phyloP scores from a whole-genome alignment of 371 early-diverging fungal species.

The Mortierella sp. region DNA sequence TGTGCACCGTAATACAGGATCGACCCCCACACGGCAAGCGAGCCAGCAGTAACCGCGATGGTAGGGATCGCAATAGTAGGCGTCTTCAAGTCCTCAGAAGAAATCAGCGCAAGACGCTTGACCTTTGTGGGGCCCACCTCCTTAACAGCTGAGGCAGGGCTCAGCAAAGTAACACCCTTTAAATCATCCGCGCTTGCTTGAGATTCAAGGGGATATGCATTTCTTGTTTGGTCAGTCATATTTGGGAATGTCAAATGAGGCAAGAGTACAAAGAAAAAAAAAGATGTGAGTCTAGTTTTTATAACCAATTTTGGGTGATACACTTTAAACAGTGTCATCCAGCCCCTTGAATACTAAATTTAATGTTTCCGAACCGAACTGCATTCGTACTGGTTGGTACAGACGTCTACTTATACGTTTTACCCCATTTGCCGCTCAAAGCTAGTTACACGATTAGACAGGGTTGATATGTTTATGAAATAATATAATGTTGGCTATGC shows the following conservation, averaged over 20 bases:
- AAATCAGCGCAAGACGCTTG: slow-evolving; percentile 46
- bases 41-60: slow-evolving; percentile 36
- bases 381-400: too few relatives aligned
- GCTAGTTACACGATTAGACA: too few relatives aligned
- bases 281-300: too few relatives aligned
- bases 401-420: too few relatives aligned
- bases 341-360: too few relatives aligned
- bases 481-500: not conserved
- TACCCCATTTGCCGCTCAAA: too few relatives aligned
- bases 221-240: too few relatives aligned
- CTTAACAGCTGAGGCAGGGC: not conserved
- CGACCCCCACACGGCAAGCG: slow-evolving; percentile 33
- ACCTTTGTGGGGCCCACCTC: slow-evolving; percentile 13
- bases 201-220: not conserved
- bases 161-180: not conserved
- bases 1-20: slow-evolving; percentile 48
- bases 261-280: too few relatives aligned
- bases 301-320: too few relatives aligned
- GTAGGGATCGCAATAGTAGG: slow-evolving; percentile 46
- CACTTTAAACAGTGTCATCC: too few relatives aligned
- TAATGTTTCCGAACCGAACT: too few relatives aligned
- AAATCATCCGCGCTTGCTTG: not conserved
- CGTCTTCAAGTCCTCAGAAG: slow-evolving; percentile 48
- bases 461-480: not conserved
- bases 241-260: too few relatives aligned